Percentiles rank a stretch among this genome's conserved stretches.
Evolutionary conservation across 2,329 filamentous ascomycete species (phyloP).

Genomic region (Fusarium paranaense): DNA sequence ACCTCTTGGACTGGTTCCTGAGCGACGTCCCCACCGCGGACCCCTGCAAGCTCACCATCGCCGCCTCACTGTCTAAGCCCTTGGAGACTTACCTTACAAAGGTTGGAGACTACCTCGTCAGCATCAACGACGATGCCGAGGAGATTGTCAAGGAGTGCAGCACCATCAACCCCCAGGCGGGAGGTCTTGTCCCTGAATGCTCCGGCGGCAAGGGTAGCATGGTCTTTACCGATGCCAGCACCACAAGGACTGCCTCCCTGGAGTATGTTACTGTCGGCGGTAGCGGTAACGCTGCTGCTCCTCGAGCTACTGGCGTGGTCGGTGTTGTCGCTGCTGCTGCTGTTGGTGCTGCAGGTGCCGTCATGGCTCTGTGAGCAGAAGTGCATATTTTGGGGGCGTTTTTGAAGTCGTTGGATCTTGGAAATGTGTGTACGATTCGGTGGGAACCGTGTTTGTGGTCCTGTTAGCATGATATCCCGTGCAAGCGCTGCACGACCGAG

Average conservation of each 20-base stretch:
- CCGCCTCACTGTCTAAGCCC: slow-evolving; percentile 16
- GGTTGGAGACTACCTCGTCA: slow-evolving; percentile 3
- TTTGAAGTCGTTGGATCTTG: not conserved
- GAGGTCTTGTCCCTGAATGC: not conserved
- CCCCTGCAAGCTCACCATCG: slow-evolving; percentile 17
- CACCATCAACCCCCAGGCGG: not conserved
- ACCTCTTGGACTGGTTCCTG: not conserved
- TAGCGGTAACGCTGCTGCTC: slow-evolving; percentile 1
- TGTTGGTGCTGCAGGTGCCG: slow-evolving; percentile 11
- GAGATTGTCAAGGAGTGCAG: slow-evolving; percentile 12
- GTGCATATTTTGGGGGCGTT: not conserved
- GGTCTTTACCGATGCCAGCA: slow-evolving; percentile 22
- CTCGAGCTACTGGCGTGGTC: not conserved
- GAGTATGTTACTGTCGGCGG: slow-evolving; percentile 3
- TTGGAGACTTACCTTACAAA: slow-evolving; percentile 28
- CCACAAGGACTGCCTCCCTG: slow-evolving; percentile 18
- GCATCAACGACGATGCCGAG: slow-evolving; percentile 2
- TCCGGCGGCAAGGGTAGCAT: slow-evolving; percentile 1
- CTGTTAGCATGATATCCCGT: not conserved
- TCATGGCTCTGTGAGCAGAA: not conserved
- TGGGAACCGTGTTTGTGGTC: not conserved
- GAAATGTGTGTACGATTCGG: not conserved
- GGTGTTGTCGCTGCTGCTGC: slow-evolving; percentile 16
- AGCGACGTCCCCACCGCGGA: slow-evolving; percentile 1
- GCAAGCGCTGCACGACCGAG: not conserved